phyloP scores from a whole-genome alignment of 257 asterid genomes.

The Lantana camara region DNA sequence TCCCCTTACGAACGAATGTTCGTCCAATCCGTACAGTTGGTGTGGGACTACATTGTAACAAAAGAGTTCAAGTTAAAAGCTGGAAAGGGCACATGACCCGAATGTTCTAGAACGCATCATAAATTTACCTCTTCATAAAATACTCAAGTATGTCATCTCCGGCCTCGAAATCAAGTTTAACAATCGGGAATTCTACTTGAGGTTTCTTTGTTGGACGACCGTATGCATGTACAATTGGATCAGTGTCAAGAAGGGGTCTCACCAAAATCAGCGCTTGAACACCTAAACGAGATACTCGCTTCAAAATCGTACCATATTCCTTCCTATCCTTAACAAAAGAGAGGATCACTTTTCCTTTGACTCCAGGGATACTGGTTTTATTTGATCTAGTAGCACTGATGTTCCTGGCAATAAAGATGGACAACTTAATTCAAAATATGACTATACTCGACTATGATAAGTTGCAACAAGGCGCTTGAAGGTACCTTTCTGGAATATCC shows the following conservation, averaged over 20 bases:
- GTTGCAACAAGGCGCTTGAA: not conserved
- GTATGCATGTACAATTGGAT: not conserved
- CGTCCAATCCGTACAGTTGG: not conserved
- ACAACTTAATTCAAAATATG: not conserved
- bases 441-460: not conserved
- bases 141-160: conserved; percentile 27
- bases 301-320: not conserved
- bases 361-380: not conserved
- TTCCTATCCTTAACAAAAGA: not conserved
- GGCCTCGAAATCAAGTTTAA: conserved; percentile 19
- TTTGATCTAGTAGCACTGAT: no score
- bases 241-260: conserved; percentile 4
- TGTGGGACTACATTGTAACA: not conserved
- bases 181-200: not conserved
- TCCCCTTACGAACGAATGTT: conserved; percentile 29
- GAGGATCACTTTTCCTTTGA: conserved; percentile 11
- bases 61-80: conserved; percentile 4
- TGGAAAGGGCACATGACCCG: no score
- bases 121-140: conserved; percentile 20
- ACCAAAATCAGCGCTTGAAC: conserved; percentile 1
- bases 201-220: not conserved
- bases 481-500: not conserved
- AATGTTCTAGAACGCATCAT: no score
- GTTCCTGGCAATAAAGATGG: not conserved
- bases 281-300: not conserved